Evolutionary conservation across 768 basidiomycete genomes (phyloP).

Genomic region (Amanita pallidorosea): DNA sequence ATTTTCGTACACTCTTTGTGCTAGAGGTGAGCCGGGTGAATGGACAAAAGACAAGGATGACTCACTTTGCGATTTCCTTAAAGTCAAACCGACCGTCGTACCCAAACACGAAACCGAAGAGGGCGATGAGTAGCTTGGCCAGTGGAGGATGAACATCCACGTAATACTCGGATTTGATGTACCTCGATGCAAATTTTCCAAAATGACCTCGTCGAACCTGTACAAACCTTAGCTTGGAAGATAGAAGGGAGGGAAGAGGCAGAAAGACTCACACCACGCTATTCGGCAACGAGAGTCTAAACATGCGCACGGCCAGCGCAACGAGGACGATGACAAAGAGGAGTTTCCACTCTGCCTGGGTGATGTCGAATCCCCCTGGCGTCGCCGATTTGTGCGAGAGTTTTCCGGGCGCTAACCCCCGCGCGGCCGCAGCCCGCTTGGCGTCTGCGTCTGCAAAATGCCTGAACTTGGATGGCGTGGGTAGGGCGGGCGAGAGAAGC

Average conservation of each 20-base stretch:
- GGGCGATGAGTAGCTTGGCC: conserved; percentile 90
- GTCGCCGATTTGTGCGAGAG: conserved; percentile 28
- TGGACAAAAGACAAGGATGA: conserved; percentile 6
- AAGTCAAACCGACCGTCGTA: conserved; percentile 95
- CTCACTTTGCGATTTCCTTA: conserved; percentile 93
- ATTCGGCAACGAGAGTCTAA: conserved; percentile 72
- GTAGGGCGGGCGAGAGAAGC: conserved; percentile 23
- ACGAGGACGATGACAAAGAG: conserved; percentile 55
- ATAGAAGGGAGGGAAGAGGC: not conserved
- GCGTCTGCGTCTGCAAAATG: conserved; percentile 61
- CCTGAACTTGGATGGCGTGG: conserved; percentile 45
- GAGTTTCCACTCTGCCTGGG: conserved; percentile 69
- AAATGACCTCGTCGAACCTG: conserved; percentile 99
- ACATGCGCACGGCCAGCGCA: conserved; percentile 75
- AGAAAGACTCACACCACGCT: conserved; percentile 79
- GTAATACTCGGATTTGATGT: conserved; percentile 87
- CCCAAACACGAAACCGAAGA: conserved; percentile 79
- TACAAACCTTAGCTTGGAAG: not conserved
- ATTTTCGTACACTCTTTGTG: conserved; percentile 59
- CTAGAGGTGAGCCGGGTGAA: not conserved
- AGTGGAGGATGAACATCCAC: conserved; percentile 97
- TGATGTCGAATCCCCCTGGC: conserved; percentile 53
- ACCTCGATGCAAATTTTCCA: conserved; percentile 91
- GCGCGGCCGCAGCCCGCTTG: conserved; percentile 58
- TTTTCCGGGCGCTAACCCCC: conserved; percentile 42